Percentiles rank a stretch among this genome's conserved stretches.
Conservation (phyloP, 2,329 filamentous ascomycete species). For the Talaromyces sp. region DNA sequence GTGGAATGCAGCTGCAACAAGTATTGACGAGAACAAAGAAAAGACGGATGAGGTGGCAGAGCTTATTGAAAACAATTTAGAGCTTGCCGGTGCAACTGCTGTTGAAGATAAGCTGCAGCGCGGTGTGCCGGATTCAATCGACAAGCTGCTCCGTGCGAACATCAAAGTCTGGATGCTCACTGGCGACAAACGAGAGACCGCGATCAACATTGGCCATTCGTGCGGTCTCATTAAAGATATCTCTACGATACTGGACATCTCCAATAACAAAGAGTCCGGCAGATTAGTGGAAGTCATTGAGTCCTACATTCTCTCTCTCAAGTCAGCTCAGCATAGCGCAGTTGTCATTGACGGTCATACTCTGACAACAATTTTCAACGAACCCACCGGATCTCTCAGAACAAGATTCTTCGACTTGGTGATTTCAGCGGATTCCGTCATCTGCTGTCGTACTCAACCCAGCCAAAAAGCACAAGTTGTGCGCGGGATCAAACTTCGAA, state of each 20-base stretch:
- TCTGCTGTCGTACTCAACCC: constrained; percentile 75
- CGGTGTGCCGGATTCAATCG: constrained; percentile 80
- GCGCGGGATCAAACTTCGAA: constrained; percentile 63
- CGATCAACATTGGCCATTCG: constrained; percentile 80
- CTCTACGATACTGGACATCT: constrained; percentile 4
- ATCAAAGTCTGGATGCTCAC: constrained; percentile 94
- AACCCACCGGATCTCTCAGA: constrained; percentile 50
- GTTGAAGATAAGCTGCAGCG: constrained; percentile 82
- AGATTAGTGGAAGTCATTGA: not conserved
- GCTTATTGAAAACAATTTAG: constrained; percentile 66
- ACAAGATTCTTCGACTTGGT: constrained; percentile 69
- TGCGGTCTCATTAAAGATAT: not conserved
- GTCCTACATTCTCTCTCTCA: not conserved
- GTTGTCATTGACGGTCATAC: constrained; percentile 77
- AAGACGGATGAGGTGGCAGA: constrained; percentile 71
- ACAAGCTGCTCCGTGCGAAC: constrained; percentile 74
- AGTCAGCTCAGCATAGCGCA: constrained; percentile 49
- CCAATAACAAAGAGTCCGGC: not conserved
- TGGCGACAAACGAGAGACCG: constrained; percentile 80
- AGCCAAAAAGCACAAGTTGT: constrained; percentile 74
- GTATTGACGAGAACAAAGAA: constrained; percentile 64
- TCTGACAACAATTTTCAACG: constrained; percentile 61
- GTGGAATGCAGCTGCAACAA: constrained; percentile 73
- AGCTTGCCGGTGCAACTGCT: constrained; percentile 71
- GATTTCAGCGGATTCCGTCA: constrained; percentile 68